Base-by-base conservation (phyloP, 2,329 filamentous ascomycete genomes). In the Cladosporium sp. region DNA sequence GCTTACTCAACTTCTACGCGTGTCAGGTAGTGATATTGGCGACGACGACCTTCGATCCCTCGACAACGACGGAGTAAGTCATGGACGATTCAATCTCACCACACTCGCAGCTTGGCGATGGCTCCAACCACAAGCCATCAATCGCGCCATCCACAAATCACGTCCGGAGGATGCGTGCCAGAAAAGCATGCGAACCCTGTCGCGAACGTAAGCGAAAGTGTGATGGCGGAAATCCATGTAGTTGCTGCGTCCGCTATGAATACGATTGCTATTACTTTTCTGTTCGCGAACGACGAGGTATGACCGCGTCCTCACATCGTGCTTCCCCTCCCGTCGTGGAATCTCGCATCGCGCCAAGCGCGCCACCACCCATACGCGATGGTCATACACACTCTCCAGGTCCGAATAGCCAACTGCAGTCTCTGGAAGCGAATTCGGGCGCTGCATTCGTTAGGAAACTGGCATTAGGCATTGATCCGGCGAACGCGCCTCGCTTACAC, bases 171-270 rank as follows among this genome's bases (percentile, higher is more conserved):
- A 64, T 64, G 61, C 63, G 63, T 30, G 61, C 61, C 15, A 44
- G 61, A 26, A 64, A 64, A 57, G 67, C 68, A 18, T 68, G 69
- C 68, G 74, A 80, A 59, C 80, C 81, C 18, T 86, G 84, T 60
- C 80, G 84, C 52, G 79, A 83, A 11, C 81, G 83, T 59, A 86
- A 86, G 72, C 79, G 84, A 52, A 85, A 84, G 75, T 86, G 84
- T 67, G 81, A 85, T 63, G 83, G 84, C 14, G 75, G 74, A 2
- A 76, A 80, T 26, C 84, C 84, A 0, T 86, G 84, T 71, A 76
- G 74, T 57, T 82, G 80, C 6, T 86, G 84, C 71, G 73, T 78
- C 0, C 78, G 82, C n/a, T 83, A 81, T 64, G 83, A 83, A 38
- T 82, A 83, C 62, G 79, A 82, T 8, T 86, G 84, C 69, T 75